Conservation (phyloP, 1,139 yeast genomes). For the Hemisphaericaspora subhashii region DNA sequence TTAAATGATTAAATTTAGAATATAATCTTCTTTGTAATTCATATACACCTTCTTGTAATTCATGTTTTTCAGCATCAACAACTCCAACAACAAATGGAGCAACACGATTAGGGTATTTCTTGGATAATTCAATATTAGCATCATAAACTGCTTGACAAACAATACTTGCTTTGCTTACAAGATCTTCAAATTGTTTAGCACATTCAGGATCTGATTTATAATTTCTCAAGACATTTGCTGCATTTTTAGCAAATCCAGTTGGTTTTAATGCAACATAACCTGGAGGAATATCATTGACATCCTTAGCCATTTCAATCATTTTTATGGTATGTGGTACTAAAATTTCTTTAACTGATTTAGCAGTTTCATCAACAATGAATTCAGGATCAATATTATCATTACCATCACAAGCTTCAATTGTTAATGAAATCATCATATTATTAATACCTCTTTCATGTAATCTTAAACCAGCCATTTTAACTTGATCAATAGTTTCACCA, state of each 20-base stretch:
- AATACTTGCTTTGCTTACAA: slow-evolving; percentile 64
- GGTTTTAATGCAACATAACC: slow-evolving; percentile 92
- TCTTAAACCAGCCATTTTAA: slow-evolving; percentile 65
- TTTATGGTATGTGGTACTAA: slow-evolving; percentile 68
- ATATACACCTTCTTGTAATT: slow-evolving; percentile 88
- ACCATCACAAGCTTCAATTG: slow-evolving; percentile 92
- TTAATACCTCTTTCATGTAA: slow-evolving; percentile 74
- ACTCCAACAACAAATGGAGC: slow-evolving; percentile 85
- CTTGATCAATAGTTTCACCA: slow-evolving; percentile 76
- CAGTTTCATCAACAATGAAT: slow-evolving; percentile 64
- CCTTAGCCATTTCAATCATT: slow-evolving; percentile 45
- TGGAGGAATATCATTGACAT: slow-evolving; percentile 67
- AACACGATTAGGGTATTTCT: slow-evolving; percentile 62
- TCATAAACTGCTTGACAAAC: slow-evolving; percentile 58
- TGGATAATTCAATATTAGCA: slow-evolving; percentile 48
- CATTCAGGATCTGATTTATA: slow-evolving; percentile 47
- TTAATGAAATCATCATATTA: slow-evolving; percentile 91
- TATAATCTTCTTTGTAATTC: slow-evolving; percentile 84
- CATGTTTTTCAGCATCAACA: slow-evolving; percentile 89
- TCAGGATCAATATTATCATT: slow-evolving; percentile 60
- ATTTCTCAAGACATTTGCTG: slow-evolving; percentile 70
- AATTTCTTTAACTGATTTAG: slow-evolving; percentile 65
- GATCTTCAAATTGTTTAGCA: slow-evolving; percentile 53
- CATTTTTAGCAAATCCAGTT: slow-evolving; percentile 79
- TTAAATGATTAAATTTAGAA: slow-evolving; percentile 64